These are phyloP conservation scores for Austroboletus novae-zelandiae DNA, from an alignment of 1,284 basidiomycete species.

Conservation along the genomic window DNA sequence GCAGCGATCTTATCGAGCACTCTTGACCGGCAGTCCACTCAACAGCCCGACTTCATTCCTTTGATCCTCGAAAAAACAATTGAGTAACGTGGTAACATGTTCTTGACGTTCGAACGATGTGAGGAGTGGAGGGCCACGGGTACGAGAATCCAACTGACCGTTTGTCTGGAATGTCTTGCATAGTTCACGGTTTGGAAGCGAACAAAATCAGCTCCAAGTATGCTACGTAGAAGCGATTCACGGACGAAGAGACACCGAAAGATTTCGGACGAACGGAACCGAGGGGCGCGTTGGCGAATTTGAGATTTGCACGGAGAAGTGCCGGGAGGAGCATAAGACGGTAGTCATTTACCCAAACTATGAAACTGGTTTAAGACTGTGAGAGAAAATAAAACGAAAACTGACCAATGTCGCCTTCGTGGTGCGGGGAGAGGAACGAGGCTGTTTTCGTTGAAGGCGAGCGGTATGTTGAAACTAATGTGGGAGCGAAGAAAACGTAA, in stretches of 20 bases:
- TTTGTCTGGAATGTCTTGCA: slow-evolving; percentile 62
- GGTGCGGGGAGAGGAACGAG: slow-evolving; percentile 77
- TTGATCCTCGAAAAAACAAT: slow-evolving; percentile 57
- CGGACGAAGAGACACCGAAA: slow-evolving; percentile 85
- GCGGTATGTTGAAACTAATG: too few relatives aligned
- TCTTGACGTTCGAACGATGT: slow-evolving; percentile 50
- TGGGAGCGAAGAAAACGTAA: too few relatives aligned
- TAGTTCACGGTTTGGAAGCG: slow-evolving; percentile 87
- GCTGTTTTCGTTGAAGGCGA: too few relatives aligned
- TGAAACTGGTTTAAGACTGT: background rate
- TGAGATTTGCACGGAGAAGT: slow-evolving; percentile 56
- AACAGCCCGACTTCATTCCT: slow-evolving; percentile 81
- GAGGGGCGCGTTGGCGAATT: slow-evolving; percentile 64
- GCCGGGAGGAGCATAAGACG: slow-evolving; percentile 83
- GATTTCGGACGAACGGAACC: slow-evolving; percentile 89
- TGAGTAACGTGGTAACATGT: slow-evolving; percentile 56
- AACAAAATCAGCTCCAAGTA: slow-evolving; percentile 72
- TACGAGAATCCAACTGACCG: slow-evolving; percentile 68
- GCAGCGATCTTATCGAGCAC: slow-evolving; percentile 40
- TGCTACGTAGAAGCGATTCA: slow-evolving; percentile 63
- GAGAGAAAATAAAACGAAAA: background rate
- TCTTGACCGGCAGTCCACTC: slow-evolving; percentile 15
- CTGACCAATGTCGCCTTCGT: slow-evolving; percentile 76
- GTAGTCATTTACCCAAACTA: slow-evolving; percentile 82
- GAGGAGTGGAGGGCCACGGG: slow-evolving; percentile 69